Evolutionary conservation across 2,329 filamentous ascomycete genomes (phyloP).

Genomic region (Paecilomyces fulvus): DNA sequence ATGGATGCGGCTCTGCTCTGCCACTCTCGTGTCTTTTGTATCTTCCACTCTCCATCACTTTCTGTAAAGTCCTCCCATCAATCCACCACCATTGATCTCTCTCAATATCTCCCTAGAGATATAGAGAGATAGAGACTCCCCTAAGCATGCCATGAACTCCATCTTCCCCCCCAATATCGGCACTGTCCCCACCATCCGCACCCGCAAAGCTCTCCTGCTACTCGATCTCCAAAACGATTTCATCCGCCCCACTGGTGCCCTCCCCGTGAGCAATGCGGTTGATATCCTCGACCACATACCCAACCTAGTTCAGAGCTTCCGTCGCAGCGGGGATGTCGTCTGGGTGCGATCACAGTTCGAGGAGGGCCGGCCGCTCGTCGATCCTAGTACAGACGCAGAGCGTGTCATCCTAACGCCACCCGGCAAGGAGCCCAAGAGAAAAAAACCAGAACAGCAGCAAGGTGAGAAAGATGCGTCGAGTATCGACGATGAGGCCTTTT

Average conservation of each 20-base stretch:
- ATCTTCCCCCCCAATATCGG: conserved; percentile 5
- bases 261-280: conserved; percentile 56
- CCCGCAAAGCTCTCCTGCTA: conserved; percentile 64
- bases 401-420: conserved; percentile 34
- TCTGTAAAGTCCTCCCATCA: neutral
- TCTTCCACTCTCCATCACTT: neutral
- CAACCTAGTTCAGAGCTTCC: conserved; percentile 62
- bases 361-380: conserved; percentile 49
- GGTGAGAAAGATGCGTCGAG: neutral
- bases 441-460: neutral
- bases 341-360: conserved; percentile 77
- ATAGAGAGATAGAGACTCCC: neutral
- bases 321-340: conserved; percentile 63
- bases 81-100: neutral
- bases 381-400: conserved; percentile 41
- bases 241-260: conserved; percentile 55
- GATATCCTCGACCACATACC: conserved; percentile 61
- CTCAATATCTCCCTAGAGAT: neutral
- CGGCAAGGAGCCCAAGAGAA: conserved; percentile 9
- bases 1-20: neutral
- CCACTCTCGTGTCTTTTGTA: neutral
- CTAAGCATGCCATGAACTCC: conserved; percentile 5
- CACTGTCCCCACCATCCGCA: conserved; percentile 42
- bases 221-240: conserved; percentile 92
- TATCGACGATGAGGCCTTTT: conserved; percentile 36